phyloP scores from a whole-genome alignment of 352 stramenopile genomes.

The Phytophthora aleatoria region DNA sequence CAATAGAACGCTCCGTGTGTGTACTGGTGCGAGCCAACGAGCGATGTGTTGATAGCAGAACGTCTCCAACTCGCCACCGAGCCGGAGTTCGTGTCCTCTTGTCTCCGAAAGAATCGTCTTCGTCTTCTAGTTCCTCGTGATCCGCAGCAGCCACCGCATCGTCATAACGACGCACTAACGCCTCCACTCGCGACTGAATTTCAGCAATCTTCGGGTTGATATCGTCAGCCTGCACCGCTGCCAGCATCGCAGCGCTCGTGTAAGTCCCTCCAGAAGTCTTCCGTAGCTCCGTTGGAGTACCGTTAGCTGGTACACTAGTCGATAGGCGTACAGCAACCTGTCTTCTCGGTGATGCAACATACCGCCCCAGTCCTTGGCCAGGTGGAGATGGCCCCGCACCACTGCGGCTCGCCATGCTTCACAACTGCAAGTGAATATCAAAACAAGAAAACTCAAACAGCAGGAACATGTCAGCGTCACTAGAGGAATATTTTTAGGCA shows the following conservation, averaged over 20 bases:
- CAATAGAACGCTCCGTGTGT: slow-evolving; percentile 56
- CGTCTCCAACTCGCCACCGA: slow-evolving; percentile 65
- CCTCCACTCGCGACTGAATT: slow-evolving; percentile 71
- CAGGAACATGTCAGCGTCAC: neutral
- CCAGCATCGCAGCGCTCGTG: slow-evolving; percentile 20
- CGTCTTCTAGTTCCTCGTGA: slow-evolving; percentile 29
- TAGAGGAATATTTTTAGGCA: slow-evolving; percentile 31
- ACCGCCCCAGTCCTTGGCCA: slow-evolving; percentile 17
- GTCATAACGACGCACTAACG: slow-evolving; percentile 72
- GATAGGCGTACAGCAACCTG: slow-evolving; percentile 15
- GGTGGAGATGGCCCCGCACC: slow-evolving; percentile 11
- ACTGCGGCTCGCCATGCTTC: slow-evolving; percentile 24
- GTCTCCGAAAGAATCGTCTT: slow-evolving; percentile 31
- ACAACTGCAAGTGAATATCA: slow-evolving; percentile 6
- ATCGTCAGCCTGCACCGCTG: slow-evolving; percentile 2
- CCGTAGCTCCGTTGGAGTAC: neutral
- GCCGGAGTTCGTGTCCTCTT: slow-evolving; percentile 35
- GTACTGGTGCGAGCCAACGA: slow-evolving; percentile 59
- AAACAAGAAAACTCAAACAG: neutral
- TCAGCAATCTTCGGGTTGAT: slow-evolving; percentile 58
- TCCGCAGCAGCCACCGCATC: slow-evolving; percentile 37
- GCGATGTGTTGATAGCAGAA: slow-evolving; percentile 69
- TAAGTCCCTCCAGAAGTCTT: slow-evolving; percentile 6
- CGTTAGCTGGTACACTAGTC: slow-evolving; percentile 15
- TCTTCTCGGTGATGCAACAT: slow-evolving; percentile 25